These are phyloP conservation scores for Ceratocystis ficicola DNA, from an alignment of 2,329 filamentous ascomycete species.

Conservation along the genomic window DNA sequence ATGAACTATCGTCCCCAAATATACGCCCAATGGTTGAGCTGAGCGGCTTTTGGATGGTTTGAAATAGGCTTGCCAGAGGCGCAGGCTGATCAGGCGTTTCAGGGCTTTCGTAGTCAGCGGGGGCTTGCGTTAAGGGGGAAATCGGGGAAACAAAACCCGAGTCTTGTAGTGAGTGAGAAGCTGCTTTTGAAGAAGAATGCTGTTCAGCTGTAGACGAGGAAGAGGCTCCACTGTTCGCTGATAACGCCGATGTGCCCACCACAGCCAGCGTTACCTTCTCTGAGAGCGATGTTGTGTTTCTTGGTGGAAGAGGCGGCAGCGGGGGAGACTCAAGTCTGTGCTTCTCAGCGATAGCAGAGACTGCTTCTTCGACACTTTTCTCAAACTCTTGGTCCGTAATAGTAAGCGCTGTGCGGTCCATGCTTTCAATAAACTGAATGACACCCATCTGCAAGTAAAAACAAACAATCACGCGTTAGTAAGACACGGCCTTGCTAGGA, in stretches of 20 bases:
- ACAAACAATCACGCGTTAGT: not conserved
- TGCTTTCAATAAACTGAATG: slow-evolving; percentile 90
- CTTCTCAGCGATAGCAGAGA: slow-evolving; percentile 88
- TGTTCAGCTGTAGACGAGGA: slow-evolving; percentile 1
- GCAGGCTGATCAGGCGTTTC: slow-evolving; percentile 17
- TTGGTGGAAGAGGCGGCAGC: slow-evolving; percentile 26
- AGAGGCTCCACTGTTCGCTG: slow-evolving; percentile 8
- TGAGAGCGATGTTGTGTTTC: slow-evolving; percentile 40
- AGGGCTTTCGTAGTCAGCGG: slow-evolving; percentile 8
- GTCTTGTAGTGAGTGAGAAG: not conserved
- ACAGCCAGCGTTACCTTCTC: slow-evolving; percentile 75
- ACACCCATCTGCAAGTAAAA: slow-evolving; percentile 57
- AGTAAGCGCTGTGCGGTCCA: slow-evolving; percentile 86
- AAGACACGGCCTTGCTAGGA: not conserved
- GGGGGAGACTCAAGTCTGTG: slow-evolving; percentile 48
- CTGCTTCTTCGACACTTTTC: slow-evolving; percentile 86
- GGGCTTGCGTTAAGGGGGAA: slow-evolving; percentile 4
- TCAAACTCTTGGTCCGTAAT: slow-evolving; percentile 95
- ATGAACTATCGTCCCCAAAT: slow-evolving; percentile 57
- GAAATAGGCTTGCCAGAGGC: slow-evolving; percentile 41
- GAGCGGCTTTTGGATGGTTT: slow-evolving; percentile 82
- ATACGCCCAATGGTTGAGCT: slow-evolving; percentile 79
- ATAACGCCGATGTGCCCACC: slow-evolving; percentile 10
- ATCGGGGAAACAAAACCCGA: not conserved
- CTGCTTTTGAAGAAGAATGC: not conserved